Percentiles rank a stretch among this genome's conserved stretches.
phyloP scores from a whole-genome alignment of 441 rosid genomes.

The Euphorbia corollata region DNA sequence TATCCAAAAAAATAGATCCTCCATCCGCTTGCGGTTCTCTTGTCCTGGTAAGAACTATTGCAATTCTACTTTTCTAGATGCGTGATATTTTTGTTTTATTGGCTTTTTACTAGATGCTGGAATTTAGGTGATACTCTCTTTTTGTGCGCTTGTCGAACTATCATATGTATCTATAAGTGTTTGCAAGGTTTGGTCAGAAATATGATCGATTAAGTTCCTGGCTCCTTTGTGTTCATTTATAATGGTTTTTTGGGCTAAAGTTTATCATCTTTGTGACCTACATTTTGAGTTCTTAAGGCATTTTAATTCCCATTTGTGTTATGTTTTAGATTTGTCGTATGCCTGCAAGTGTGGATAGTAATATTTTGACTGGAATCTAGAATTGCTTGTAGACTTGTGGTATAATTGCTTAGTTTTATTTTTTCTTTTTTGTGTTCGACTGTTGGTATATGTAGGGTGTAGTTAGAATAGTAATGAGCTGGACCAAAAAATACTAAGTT shows the following conservation, averaged over 20 bases:
- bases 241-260: background rate
- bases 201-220: background rate
- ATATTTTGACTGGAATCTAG: no score
- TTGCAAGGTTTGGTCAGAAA: background rate
- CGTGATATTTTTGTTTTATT: background rate
- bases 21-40: slow-evolving; percentile 55
- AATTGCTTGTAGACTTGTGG: no score
- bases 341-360: background rate
- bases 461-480: background rate
- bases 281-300: background rate
- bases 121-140: background rate
- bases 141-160: background rate
- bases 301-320: background rate
- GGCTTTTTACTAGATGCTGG: background rate
- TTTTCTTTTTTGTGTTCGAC: no score
- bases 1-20: slow-evolving; percentile 52
- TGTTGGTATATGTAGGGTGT: no score
- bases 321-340: background rate
- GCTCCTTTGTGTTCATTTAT: background rate
- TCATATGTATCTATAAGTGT: background rate
- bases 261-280: no score
- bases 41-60: slow-evolving; percentile 51
- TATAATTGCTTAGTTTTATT: no score
- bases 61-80: background rate
- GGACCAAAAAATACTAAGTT: background rate